Evolutionary conservation across 768 basidiomycete species (phyloP), one percentile per base, ranked within the genome.

Genomic region (Lactarius sp.): DNA sequence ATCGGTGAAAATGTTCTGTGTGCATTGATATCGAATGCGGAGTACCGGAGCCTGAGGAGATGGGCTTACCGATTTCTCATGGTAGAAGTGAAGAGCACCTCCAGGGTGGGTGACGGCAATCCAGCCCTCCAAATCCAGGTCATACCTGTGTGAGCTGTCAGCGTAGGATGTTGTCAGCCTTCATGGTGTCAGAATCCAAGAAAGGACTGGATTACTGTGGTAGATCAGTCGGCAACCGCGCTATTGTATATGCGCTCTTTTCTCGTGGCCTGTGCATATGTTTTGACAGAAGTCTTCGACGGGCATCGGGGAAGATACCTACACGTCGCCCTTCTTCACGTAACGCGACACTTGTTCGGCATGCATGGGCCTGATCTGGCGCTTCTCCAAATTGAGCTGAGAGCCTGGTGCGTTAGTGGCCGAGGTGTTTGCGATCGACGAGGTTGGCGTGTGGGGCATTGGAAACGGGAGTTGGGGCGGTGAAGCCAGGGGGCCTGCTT

Each of bases 81-180:
- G 59, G 36, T 59, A 60, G 9, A 64, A 64, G 22, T 64, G 56
- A 56, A 64, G 59, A 7, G 63, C 49, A 1, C 63, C 63, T 27
- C 52, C 59, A 0, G 63, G 63, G 20, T 50, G 49, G 0, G 12
- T 56, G 9, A 49, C 33, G 4, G 59, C 18, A 27, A 16, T 14
- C 63, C 63, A 64, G 36, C 18, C 52, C 3, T 22, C 53, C 9
- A 49, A 22, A 18, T 33, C 4, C 5, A 0, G 20, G 18, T 13
- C 7, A 20, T 6, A 34, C 6, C 0, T 9, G 9, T 41, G 8
- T 49, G 58, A 51, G 33, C 63, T 64, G 16, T 13, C n/a, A 31
- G 16, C 1, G 34, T 3, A 9, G 13, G 3, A 7, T 16, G 2
- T 6, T 14, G n/a, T 64, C 52, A 63, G 62, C 27, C 7, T 22